Conservation (phyloP, 2,329 filamentous ascomycete species). For the Curvularia lunata region DNA sequence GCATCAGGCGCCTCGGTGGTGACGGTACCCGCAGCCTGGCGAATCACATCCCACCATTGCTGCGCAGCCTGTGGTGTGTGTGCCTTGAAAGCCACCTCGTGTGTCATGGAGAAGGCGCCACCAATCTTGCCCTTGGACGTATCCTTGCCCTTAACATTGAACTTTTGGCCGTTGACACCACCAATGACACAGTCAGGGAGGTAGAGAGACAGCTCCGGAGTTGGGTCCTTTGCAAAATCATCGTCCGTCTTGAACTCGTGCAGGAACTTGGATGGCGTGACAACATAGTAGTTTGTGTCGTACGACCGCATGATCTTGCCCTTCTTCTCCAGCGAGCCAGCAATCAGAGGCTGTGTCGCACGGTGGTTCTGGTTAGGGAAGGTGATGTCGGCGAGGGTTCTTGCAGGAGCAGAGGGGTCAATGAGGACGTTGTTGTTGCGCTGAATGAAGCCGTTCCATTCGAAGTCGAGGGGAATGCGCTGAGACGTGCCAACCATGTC, state of each 20-base stretch:
- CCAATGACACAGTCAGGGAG: slow-evolving; percentile 88
- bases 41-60: slow-evolving; percentile 83
- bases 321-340: slow-evolving; percentile 89
- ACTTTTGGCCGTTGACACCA: slow-evolving; percentile 75
- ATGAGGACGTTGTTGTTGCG: slow-evolving; percentile 76
- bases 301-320: slow-evolving; percentile 85
- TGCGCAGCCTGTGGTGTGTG: slow-evolving; percentile 79
- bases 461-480: slow-evolving; percentile 80
- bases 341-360: slow-evolving; percentile 81
- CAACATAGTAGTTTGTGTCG: slow-evolving; percentile 83
- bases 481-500: slow-evolving; percentile 82
- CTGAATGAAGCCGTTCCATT: slow-evolving; percentile 84
- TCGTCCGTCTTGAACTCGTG: slow-evolving; percentile 98
- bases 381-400: slow-evolving; percentile 72
- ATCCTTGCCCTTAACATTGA: slow-evolving; percentile 95
- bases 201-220: slow-evolving; percentile 87
- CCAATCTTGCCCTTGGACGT: slow-evolving; percentile 76
- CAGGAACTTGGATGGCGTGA: slow-evolving; percentile 85
- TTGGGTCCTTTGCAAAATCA: slow-evolving; percentile 71
- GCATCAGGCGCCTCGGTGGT: slow-evolving; percentile 50
- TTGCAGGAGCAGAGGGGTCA: slow-evolving; percentile 75
- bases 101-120: slow-evolving; percentile 78
- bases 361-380: slow-evolving; percentile 91
- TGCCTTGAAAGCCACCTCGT: slow-evolving; percentile 87
- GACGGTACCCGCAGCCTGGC: slow-evolving; percentile 61